Evolutionary conservation across 208 protist species (phyloP).

Genomic region (Leishmania gerbilli): DNA sequence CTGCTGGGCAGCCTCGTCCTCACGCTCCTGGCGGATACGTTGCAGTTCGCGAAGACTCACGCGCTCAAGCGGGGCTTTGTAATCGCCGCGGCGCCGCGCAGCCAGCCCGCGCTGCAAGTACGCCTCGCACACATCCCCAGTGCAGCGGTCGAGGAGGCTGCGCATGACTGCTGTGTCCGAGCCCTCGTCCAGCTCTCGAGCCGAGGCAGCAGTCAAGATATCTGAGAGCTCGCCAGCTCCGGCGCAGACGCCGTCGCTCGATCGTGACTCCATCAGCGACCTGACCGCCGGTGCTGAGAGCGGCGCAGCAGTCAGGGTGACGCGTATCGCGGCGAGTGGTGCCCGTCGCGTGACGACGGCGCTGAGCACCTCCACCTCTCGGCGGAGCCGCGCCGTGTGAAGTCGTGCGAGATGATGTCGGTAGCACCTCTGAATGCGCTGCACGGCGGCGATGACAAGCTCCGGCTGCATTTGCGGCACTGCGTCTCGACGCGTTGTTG

Average conservation of each 20-base stretch:
- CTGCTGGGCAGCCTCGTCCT: conserved; percentile 30
- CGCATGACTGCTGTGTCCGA: conserved; percentile 9
- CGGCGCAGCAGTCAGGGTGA: neutral
- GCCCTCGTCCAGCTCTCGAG: neutral
- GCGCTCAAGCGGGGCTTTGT: conserved; percentile 48
- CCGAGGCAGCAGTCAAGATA: neutral
- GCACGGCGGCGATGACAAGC: conserved; percentile 5
- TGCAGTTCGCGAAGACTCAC: conserved; percentile 57
- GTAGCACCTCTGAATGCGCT: conserved; percentile 24
- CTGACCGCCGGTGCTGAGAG: neutral
- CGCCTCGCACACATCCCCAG: conserved; percentile 40
- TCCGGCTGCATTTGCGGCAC: neutral
- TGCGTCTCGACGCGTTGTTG: neutral
- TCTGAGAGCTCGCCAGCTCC: neutral
- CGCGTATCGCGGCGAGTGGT: conserved; percentile 16
- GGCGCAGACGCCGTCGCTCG: neutral
- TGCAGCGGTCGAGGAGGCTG: conserved; percentile 30
- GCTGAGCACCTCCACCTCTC: conserved; percentile 24
- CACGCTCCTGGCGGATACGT: conserved; percentile 23
- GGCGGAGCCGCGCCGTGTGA: conserved; percentile 8
- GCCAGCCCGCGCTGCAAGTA: conserved; percentile 25
- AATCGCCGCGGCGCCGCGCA: conserved; percentile 38
- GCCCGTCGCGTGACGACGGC: conserved; percentile 26
- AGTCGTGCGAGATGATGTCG: conserved; percentile 1
- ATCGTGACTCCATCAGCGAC: neutral